Evolutionary conservation across 1,284 basidiomycete species (phyloP), one percentile per base, ranked within the genome.

Genomic region (Naganishia sp.): DNA sequence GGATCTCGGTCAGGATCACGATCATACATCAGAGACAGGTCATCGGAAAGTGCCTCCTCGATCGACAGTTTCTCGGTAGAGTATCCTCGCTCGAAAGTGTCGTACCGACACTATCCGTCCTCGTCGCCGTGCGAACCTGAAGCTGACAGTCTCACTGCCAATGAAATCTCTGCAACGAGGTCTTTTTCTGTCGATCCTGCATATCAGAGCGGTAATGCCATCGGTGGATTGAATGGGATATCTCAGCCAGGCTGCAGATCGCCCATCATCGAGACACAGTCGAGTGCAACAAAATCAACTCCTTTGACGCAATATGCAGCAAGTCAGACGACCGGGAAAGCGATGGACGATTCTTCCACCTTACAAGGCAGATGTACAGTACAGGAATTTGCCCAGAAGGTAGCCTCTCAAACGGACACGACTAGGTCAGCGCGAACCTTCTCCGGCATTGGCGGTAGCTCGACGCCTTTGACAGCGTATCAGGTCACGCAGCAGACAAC

Each of bases 271-370:
- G 21, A 57, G 16, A 9, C n/a, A 45, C 23, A 13, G 18, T 59
- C 44, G 25, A 48, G 44, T 18, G 45, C 6, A n/a, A 16, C 21
- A 25, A 21, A 25, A 18, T 61, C 59, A 4, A 61, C 48, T 6
- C 59, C 59, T 25, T 28, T 61, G 18, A 61, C 59, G 36, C 31
- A 23, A 16, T 61, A 52, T 33, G 59, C 59, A 52, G 48, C 31
- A 10, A 18, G 48, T 2, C 33, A 23, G n/a, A 42, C 36, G 21
- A 39, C 36, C 18, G 10, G 9, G 6, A 10, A 10, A 43, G 18
- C 33, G 5, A 11, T 42, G 18, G 53, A 36, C 31, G 18, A 7
- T 31, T 55, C 53, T n/a, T 52, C 13, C 11, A 61, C 59, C n/a
- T 23, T 31, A 6, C 39, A 39, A 23, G 36, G 23, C 25, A 15